Evolutionary conservation across 106 monocot species (phyloP), one percentile per base, ranked within the genome.

Genomic region (Phalaenopsis equestris): DNA sequence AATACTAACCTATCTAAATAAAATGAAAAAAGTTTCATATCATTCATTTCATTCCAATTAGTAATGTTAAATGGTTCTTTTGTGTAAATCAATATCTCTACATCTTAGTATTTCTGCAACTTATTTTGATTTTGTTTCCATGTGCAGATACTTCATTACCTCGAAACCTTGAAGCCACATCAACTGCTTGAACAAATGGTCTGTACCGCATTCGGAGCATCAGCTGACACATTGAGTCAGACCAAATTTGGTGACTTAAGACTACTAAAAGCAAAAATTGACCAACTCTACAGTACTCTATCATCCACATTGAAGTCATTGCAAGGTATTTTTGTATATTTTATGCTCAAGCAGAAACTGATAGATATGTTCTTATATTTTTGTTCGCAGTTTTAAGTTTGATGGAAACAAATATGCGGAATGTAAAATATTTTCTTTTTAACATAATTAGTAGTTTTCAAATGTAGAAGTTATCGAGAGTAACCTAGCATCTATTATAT

Each of bases 171-270:
- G 76, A 86, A 80, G 47, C 98, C 98, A n/a, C 87, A 87, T 47
- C 89, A 90, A 72, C 87, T 98, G 19, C 89, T 94, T 55, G 91
- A 85, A 78, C 98, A 98, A 88, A 94, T 98, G 89, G 85, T 98
- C 17, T 91, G 82, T 86, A 94, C 94, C 81, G 87, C 91, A 37
- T 98, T 98, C 81, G 92, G 87, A 86, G 89, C 89, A 48, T 83
- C 92, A 76, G 88, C 90, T 84, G 92, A 93, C 77, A 91, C 85
- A 52, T 83, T 98, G 52, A 91, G 80, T 72, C 87, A 84, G 65
- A 88, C 92, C 64, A 80, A 82, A 41, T 94, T 76, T 87, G 94
- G 98, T 79, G 81, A 86, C 64, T 84, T 91, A 17, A 92, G 88
- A 72, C 84, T 83, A 43, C 83, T 94, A 88, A 90, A 90, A 76